Conservation (phyloP, 768 basidiomycete genomes). For the Brasilioporus rufonigricans region DNA sequence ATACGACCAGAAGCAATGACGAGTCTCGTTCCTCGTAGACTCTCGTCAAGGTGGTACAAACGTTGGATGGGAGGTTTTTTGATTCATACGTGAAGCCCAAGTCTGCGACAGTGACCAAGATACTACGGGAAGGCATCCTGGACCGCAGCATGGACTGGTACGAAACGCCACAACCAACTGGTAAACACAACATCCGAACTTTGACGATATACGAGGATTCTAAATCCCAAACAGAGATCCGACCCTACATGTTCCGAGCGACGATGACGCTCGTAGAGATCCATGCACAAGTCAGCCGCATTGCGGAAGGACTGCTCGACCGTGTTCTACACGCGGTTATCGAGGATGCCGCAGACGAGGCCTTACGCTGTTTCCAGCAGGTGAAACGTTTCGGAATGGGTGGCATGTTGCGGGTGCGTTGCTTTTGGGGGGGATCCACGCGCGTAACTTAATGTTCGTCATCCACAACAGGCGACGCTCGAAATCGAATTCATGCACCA, state of each 20-base stretch:
- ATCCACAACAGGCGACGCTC: constrained; percentile 79
- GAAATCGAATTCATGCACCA: constrained; percentile 99
- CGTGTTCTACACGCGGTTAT: constrained; percentile 81
- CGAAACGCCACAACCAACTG: constrained; percentile 88
- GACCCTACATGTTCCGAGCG: constrained; percentile 89
- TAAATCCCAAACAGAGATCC: constrained; percentile 62
- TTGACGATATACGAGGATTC: not conserved
- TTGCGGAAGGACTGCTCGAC: constrained; percentile 76
- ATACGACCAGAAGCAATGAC: not conserved
- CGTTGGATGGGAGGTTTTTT: constrained; percentile 88
- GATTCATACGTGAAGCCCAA: constrained; percentile 85
- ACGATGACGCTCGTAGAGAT: constrained; percentile 87
- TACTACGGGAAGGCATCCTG: constrained; percentile 79
- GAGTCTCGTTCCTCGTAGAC: constrained; percentile 40
- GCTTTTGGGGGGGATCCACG: not conserved
- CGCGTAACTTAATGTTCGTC: not conserved
- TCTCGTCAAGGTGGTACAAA: constrained; percentile 71
- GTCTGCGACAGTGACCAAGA: constrained; percentile 58
- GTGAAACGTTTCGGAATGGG: constrained; percentile 95
- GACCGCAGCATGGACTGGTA: constrained; percentile 88
- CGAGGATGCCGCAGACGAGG: constrained; percentile 79
- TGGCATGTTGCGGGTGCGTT: constrained; percentile 86
- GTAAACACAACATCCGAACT: constrained; percentile 40
- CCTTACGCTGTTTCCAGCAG: constrained; percentile 82
- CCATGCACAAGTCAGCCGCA: constrained; percentile 85